A percentile compares a stretch with the other conserved stretches of the same genome.
phyloP scores from a whole-genome alignment of 1,284 basidiomycete genomes.

The Xerocomus amazonicus region DNA sequence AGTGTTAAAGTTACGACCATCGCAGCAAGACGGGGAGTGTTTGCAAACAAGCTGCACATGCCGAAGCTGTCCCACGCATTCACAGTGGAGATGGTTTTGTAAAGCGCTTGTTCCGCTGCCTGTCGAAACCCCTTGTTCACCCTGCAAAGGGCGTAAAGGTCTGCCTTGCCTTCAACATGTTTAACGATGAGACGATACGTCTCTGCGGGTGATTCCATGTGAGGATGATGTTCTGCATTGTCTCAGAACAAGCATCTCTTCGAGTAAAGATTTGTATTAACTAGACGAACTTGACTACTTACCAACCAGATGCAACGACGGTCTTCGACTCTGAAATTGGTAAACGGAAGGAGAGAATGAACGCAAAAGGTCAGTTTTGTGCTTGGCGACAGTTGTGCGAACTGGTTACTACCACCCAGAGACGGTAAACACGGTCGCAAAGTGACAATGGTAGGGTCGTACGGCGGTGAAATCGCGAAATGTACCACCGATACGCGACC shows the following conservation, averaged over 20 bases:
- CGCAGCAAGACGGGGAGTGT: slow-evolving; percentile 43
- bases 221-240: slow-evolving; percentile 15
- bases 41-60: slow-evolving; percentile 47
- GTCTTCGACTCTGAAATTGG: not conserved
- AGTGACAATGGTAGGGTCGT: not conserved
- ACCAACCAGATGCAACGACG: slow-evolving; percentile 9
- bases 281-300: not conserved
- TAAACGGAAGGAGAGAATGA: not conserved
- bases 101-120: slow-evolving; percentile 54
- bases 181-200: slow-evolving; percentile 53
- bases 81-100: slow-evolving; percentile 52
- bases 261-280: not conserved
- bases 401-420: not conserved
- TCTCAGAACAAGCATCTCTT: slow-evolving; percentile 7
- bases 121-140: slow-evolving; percentile 53
- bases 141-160: slow-evolving; percentile 52
- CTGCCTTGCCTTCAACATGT: slow-evolving; percentile 46
- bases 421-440: not conserved
- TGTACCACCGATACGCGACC: not conserved
- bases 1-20: slow-evolving; percentile 55
- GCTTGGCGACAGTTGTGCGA: not conserved
- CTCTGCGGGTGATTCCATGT: slow-evolving; percentile 58
- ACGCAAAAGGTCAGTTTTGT: not conserved
- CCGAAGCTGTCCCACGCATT: slow-evolving; percentile 37
- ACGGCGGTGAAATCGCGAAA: slow-evolving; percentile 6